A percentile compares a stretch with the other conserved stretches of the same genome.
These are phyloP conservation scores for Barnettozyma botsteinii DNA, from an alignment of 805 yeast genomes.

Conservation along the genomic window DNA sequence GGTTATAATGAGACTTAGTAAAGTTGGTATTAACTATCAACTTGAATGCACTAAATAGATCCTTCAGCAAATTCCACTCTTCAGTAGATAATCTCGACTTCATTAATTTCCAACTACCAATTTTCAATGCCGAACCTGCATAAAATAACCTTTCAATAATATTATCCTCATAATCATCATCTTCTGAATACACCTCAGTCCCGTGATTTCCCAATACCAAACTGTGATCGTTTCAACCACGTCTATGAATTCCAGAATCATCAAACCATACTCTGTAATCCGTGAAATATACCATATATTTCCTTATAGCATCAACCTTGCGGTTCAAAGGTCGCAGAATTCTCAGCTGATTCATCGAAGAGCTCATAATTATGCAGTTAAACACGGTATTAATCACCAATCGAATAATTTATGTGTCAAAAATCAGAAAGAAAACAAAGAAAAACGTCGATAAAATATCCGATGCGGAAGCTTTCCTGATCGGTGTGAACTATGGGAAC, in stretches of 20 bases:
- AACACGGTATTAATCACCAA: too few species aligned
- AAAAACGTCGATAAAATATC: too few species aligned
- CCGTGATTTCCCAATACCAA: slow-evolving; percentile 10
- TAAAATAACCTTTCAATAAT: too few species aligned
- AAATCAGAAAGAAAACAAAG: too few species aligned
- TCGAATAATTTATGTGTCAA: too few species aligned
- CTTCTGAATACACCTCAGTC: slow-evolving; percentile 5
- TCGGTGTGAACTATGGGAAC: too few species aligned
- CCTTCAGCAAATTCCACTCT: slow-evolving; percentile 4
- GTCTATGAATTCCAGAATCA: too few species aligned
- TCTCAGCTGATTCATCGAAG: slow-evolving; percentile 7
- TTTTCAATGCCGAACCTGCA: too few species aligned
- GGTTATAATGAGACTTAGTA: background rate
- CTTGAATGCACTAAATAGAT: slow-evolving; percentile 2
- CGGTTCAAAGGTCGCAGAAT: slow-evolving; percentile 15
- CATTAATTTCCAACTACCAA: slow-evolving; percentile 2
- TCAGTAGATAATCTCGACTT: slow-evolving; percentile 1
- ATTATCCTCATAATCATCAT: background rate
- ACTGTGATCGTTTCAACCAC: slow-evolving; percentile 6
- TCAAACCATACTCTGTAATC: background rate
- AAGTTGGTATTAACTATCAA: background rate
- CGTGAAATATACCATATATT: background rate
- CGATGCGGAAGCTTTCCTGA: too few species aligned
- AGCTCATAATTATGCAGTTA: background rate
- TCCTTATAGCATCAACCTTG: slow-evolving; percentile 8